A percentile compares a stretch with the other conserved stretches of the same genome.
These are phyloP conservation scores for Mentha longifolia DNA, from an alignment of 257 asterid species.

Conservation along the genomic window DNA sequence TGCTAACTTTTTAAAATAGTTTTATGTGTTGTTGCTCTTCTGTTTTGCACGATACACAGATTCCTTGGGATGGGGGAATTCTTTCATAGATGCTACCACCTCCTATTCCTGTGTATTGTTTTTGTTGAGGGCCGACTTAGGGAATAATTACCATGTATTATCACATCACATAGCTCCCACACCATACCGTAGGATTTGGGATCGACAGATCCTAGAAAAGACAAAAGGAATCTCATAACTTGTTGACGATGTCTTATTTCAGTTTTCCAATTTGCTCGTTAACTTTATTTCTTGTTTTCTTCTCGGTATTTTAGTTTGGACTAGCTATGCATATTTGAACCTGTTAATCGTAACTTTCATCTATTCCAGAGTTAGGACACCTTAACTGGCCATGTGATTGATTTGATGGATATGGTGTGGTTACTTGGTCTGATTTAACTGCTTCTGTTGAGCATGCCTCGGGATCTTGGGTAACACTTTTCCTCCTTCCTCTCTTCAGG, in stretches of 20 bases:
- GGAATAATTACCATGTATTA: neutral
- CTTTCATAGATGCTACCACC: neutral
- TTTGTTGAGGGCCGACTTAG: neutral
- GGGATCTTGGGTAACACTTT: constrained; percentile 23
- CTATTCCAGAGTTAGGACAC: neutral
- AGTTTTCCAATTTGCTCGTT: neutral
- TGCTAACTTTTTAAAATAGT: constrained; percentile 1
- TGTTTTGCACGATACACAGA: constrained; percentile 1
- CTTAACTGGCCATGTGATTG: constrained; percentile 4
- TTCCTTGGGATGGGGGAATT: neutral
- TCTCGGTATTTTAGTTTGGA: neutral
- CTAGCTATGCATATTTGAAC: neutral
- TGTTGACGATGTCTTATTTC: neutral
- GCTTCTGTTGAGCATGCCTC: constrained; percentile 9
- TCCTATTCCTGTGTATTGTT: neutral
- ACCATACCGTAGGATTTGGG: neutral
- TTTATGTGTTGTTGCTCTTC: neutral
- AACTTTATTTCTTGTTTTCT: neutral
- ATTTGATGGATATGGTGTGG: neutral
- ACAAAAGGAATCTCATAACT: neutral
- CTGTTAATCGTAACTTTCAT: neutral
- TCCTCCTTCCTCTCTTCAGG: constrained; percentile 47
- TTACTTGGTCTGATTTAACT: neutral
- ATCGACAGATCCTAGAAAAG: neutral
- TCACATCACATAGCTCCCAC: neutral